Conservation (phyloP, 2,329 filamentous ascomycete species). For the Lizonia empirigonia region DNA sequence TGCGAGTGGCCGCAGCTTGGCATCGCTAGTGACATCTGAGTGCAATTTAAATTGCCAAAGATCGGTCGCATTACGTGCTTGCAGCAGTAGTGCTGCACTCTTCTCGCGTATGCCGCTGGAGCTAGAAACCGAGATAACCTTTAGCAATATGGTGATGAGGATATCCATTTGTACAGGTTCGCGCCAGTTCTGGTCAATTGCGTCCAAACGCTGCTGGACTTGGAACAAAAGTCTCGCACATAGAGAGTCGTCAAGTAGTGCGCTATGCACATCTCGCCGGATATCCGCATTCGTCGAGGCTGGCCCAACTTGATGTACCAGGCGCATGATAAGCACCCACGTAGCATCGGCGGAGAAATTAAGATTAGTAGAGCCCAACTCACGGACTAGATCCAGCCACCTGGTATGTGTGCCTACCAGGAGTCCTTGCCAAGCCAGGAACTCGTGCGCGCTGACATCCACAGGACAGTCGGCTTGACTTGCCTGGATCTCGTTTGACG, state of each 20-base stretch:
- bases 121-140: slow-evolving; percentile 43
- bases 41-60: slow-evolving; percentile 60
- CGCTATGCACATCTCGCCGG: slow-evolving; percentile 56
- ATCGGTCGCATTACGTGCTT: slow-evolving; percentile 52
- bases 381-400: slow-evolving; percentile 57
- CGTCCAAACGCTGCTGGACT: slow-evolving; percentile 53
- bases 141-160: slow-evolving; percentile 58
- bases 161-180: slow-evolving; percentile 65
- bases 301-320: slow-evolving; percentile 64
- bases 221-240: slow-evolving; percentile 56
- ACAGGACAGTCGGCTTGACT: slow-evolving; percentile 57
- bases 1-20: slow-evolving; percentile 52
- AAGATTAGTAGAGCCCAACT: slow-evolving; percentile 60
- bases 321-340: slow-evolving; percentile 56
- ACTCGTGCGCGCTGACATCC: slow-evolving; percentile 59
- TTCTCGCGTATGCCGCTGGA: slow-evolving; percentile 13
- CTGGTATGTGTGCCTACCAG: slow-evolving; percentile 54
- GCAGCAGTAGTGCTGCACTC: slow-evolving; percentile 45
- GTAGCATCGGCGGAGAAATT: slow-evolving; percentile 65
- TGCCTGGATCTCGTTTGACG: slow-evolving; percentile 62
- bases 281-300: slow-evolving; percentile 19
- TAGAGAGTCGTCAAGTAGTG: slow-evolving; percentile 59
- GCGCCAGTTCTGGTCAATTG: slow-evolving; percentile 62
- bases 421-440: slow-evolving; percentile 57
- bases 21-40: slow-evolving; percentile 46